phyloP scores from a whole-genome alignment of 164 flowering plant species.

The Taxillus chinensis region DNA sequence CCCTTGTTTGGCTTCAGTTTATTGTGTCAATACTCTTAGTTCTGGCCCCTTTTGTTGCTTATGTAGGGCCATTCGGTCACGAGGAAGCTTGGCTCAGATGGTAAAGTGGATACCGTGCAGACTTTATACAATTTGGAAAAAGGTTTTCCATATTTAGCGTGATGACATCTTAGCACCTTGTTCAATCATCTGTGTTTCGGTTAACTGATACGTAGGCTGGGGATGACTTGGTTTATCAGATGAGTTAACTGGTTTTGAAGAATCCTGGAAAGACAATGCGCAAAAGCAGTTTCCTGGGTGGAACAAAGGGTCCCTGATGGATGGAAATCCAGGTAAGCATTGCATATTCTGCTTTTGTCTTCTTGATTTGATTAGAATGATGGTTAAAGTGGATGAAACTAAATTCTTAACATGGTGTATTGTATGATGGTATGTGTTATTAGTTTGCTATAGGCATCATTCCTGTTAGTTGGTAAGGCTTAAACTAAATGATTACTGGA shows the following conservation, averaged over 20 bases:
- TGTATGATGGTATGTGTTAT: neutral
- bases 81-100: slow-evolving; percentile 75
- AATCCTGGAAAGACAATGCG: slow-evolving; percentile 37
- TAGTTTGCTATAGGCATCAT: too few species aligned
- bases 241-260: slow-evolving; percentile 64
- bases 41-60: slow-evolving; percentile 2
- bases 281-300: slow-evolving; percentile 16
- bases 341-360: neutral
- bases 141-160: slow-evolving; percentile 30
- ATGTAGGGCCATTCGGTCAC: slow-evolving; percentile 75
- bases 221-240: slow-evolving; percentile 25
- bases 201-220: neutral
- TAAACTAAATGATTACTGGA: too few species aligned
- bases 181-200: neutral
- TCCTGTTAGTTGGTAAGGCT: too few species aligned
- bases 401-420: too few species aligned
- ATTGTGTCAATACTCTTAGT: too few species aligned
- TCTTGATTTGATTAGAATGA: neutral
- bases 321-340: slow-evolving; percentile 10
- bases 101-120: slow-evolving; percentile 66
- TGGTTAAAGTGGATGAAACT: too few species aligned
- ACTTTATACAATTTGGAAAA: slow-evolving; percentile 71
- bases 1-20: too few species aligned
- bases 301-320: slow-evolving; percentile 8
- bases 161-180: neutral